Conservation (phyloP, 164 flowering plant genomes). For the Amborella trichopoda region DNA sequence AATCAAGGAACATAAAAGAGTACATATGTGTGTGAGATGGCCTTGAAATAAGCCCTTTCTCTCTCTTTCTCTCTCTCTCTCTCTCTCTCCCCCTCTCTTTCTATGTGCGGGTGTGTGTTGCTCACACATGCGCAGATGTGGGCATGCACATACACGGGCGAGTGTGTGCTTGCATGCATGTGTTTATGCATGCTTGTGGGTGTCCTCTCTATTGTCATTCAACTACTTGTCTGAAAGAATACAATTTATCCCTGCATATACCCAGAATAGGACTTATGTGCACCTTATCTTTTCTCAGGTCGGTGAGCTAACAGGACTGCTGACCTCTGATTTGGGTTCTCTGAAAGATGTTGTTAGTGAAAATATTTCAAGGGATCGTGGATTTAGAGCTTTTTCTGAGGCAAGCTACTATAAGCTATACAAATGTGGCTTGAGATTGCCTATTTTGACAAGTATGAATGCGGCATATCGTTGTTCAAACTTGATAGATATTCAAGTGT, state of each 20-base stretch:
- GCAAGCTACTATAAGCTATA: slow-evolving; percentile 75
- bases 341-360: slow-evolving; percentile 76
- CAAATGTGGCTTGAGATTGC: slow-evolving; percentile 44
- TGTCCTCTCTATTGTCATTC: not conserved
- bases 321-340: slow-evolving; percentile 92
- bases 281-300: slow-evolving; percentile 33
- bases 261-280: not conserved
- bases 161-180: not conserved
- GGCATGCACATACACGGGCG: too few relatives aligned
- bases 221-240: not conserved
- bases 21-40: too few relatives aligned
- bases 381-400: slow-evolving; percentile 95
- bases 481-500: too few relatives aligned
- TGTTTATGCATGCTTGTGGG: not conserved
- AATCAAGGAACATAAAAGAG: too few relatives aligned
- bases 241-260: not conserved
- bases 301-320: slow-evolving; percentile 78
- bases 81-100: too few relatives aligned
- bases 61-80: too few relatives aligned
- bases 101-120: too few relatives aligned
- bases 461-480: too few relatives aligned
- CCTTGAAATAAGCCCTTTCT: too few relatives aligned
- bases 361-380: slow-evolving; percentile 91
- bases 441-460: too few relatives aligned
- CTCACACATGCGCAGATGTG: too few relatives aligned